Conservation (phyloP, 148 eudicot genomes). For the Bassia scoparia region DNA sequence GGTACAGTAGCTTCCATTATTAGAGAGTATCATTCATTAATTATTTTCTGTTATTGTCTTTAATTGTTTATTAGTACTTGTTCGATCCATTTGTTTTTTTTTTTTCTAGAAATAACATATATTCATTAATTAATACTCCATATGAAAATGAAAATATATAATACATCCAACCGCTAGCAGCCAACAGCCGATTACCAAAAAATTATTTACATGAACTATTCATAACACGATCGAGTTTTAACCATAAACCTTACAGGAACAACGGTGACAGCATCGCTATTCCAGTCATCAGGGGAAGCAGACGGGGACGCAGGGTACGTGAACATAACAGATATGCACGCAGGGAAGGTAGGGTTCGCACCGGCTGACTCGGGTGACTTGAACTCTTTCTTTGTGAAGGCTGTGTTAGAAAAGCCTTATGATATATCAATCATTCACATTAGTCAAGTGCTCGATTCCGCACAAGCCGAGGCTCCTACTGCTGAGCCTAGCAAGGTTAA, state of each 20-base stretch:
- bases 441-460: slow-evolving; percentile 47
- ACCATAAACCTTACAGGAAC: slow-evolving; percentile 16
- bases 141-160: no score
- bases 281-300: slow-evolving; percentile 76
- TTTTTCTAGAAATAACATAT: no score
- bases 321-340: slow-evolving; percentile 64
- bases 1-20: no score
- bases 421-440: slow-evolving; percentile 65
- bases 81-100: no score
- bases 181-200: no score
- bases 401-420: slow-evolving; percentile 53
- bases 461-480: slow-evolving; percentile 67
- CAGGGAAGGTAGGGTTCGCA: slow-evolving; percentile 63
- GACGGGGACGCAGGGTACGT: slow-evolving; percentile 69
- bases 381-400: slow-evolving; percentile 48
- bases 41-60: no score
- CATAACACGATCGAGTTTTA: not conserved
- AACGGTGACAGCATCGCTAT: slow-evolving; percentile 65
- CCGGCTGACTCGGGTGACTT: slow-evolving; percentile 39
- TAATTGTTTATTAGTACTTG: no score
- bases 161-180: no score
- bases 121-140: no score
- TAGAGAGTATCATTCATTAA: no score
- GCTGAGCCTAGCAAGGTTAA: slow-evolving; percentile 45
- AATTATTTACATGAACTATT: no score